Percentiles rank a stretch among this genome's conserved stretches.
phyloP scores from a whole-genome alignment of 2,329 filamentous ascomycete genomes.

The Botrytis elliptica region DNA sequence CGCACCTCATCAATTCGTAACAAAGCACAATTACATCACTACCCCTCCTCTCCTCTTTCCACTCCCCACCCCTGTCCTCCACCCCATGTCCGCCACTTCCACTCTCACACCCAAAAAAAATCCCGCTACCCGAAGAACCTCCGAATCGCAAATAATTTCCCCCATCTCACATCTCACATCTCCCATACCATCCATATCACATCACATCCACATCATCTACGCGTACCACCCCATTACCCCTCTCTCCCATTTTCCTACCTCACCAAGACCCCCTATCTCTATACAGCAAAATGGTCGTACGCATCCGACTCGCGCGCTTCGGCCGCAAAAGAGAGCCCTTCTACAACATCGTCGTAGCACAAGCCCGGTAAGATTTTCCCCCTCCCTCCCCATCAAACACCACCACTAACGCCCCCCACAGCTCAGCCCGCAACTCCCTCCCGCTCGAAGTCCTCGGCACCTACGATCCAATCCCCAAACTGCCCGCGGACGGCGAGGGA shows the following conservation, averaged over 20 bases:
- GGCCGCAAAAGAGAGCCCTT: slow-evolving; percentile 84
- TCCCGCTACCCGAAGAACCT: slow-evolving; percentile 2
- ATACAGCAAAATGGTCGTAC: slow-evolving; percentile 70
- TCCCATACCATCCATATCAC: no score
- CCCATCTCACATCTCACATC: background rate
- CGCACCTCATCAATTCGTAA: no score
- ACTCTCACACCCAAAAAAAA: background rate
- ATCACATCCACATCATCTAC: no score
- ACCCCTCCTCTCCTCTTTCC: background rate
- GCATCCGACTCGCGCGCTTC: slow-evolving; percentile 91
- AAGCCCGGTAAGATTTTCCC: slow-evolving; percentile 67
- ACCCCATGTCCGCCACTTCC: background rate
- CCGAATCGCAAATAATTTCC: slow-evolving; percentile 11
- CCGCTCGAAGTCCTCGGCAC: slow-evolving; percentile 88
- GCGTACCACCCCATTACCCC: no score
- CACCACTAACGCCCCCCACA: slow-evolving; percentile 40
- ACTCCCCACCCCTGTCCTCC: background rate
- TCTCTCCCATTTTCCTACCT: no score
- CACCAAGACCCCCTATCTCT: no score
- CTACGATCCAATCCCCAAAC: slow-evolving; percentile 67
- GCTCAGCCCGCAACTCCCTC: slow-evolving; percentile 80
- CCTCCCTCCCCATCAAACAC: background rate
- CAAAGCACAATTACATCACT: slow-evolving; percentile 5
- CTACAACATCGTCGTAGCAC: slow-evolving; percentile 96
- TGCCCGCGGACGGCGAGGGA: slow-evolving; percentile 58